Evolutionary conservation across 495 filamentous ascomycete genomes (phyloP), one percentile per base, ranked within the genome.

Genomic region (Hyaloscypha variabilis): DNA sequence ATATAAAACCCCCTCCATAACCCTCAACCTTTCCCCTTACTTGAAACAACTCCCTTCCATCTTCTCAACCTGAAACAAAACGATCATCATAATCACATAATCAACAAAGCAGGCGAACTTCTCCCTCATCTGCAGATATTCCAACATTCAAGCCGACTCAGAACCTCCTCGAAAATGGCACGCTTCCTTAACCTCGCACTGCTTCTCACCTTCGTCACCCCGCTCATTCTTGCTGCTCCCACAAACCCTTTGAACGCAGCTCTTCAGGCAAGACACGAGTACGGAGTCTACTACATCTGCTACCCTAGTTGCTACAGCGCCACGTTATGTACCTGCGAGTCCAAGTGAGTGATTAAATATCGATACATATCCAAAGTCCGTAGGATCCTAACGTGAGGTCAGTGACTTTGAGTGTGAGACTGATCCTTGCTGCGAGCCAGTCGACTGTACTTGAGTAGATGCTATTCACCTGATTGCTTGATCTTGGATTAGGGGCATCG

Each of bases 181-280:
- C 39, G 17, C 54, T 30, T 57, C 30, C 39, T 26, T 31, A 39
- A 4, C 2, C 29, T 58, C 55, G 17, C 29, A 13, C 59, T 61
- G 23, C 59, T 61, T 13, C 36, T 61, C 59, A 30, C 46, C n/a
- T 19, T 61, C 39, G 26, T 61, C 39, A 19, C 28, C 23, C 25
- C 28, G 3, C 59, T 54, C 8, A 21, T 24, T 29, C 52, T 61
- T 2, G 39, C 39, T 61, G 39, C 25, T 29, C 59, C 36, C 29
- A 46, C 39, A 1, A 46, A 4, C 10, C 17, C 39, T 46, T 46
- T 17, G 11, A 19, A 46, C 13, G 39, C 39, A 1, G 31, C 31
- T 13, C 31, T 34, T 34, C 31, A 34, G 31, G 31, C 2, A 14
- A 10, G 39, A 46, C 39, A 46, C 4, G 39, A 46, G 39, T 46